These are phyloP conservation scores for Schizochytrium sp. DNA, from an alignment of 108 stramenopile species.

Conservation along the genomic window DNA sequence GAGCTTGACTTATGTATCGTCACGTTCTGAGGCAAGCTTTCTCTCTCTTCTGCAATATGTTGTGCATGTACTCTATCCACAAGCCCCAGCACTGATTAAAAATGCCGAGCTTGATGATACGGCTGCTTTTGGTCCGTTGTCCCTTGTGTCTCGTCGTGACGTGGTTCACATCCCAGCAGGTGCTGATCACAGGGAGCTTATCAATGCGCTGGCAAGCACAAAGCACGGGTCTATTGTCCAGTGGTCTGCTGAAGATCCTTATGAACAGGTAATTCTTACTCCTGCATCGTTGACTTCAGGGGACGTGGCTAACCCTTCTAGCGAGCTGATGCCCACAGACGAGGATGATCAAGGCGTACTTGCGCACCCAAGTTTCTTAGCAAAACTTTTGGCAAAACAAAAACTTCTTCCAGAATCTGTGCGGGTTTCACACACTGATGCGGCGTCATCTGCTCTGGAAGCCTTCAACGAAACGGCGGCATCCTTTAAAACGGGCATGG, in stretches of 20 bases:
- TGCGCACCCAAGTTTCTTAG: constrained; percentile 18
- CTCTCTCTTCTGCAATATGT: neutral
- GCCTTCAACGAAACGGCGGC: constrained; percentile 33
- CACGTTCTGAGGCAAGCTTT: neutral
- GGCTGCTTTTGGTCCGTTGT: neutral
- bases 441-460: constrained; percentile 21
- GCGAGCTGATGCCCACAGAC: neutral
- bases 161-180: constrained; percentile 29
- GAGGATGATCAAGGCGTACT: neutral
- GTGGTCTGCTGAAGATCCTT: neutral
- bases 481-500: constrained; percentile 40
- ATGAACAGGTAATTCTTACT: neutral
- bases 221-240: constrained; percentile 41
- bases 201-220: neutral
- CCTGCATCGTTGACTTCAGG: neutral
- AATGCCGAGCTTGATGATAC: neutral
- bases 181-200: constrained; percentile 19
- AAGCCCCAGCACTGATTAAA: neutral
- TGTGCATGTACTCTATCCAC: constrained; percentile 22
- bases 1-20: constrained; percentile 43
- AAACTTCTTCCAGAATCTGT: constrained; percentile 36
- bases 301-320: neutral
- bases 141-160: constrained; percentile 1
- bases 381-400: constrained; percentile 37
- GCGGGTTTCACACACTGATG: neutral